Conservation (phyloP, 1,284 basidiomycete species). For the Veloboletus limbatus region DNA sequence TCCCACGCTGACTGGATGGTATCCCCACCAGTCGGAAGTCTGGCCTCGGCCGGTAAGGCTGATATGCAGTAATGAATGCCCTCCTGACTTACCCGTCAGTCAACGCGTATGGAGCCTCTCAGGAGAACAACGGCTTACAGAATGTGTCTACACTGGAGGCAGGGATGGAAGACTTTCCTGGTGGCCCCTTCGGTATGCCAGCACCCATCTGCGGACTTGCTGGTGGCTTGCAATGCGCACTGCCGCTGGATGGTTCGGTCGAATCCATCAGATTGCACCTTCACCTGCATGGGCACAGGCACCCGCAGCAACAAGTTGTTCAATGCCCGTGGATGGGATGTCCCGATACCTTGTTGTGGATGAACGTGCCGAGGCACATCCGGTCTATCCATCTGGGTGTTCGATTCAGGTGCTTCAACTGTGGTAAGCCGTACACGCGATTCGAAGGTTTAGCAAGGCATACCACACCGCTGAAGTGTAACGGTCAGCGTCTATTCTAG, state of each 20-base stretch:
- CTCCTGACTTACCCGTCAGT: slow-evolving; percentile 4
- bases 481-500: slow-evolving; percentile 3
- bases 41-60: background rate
- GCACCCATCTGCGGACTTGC: slow-evolving; percentile 2
- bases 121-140: background rate
- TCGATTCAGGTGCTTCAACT: slow-evolving; percentile 10
- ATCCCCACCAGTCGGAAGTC: background rate
- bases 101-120: background rate
- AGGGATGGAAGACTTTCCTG: background rate
- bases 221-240: slow-evolving; percentile 3
- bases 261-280: slow-evolving; percentile 12
- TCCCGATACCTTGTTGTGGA: slow-evolving; percentile 5
- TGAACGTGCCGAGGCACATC: slow-evolving; percentile 20
- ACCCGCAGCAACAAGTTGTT: slow-evolving; percentile 2
- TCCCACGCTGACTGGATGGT: background rate
- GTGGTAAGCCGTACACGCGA: slow-evolving; percentile 12
- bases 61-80: background rate
- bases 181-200: background rate
- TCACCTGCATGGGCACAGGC: slow-evolving; percentile 7
- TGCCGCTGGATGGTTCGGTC: slow-evolving; percentile 6
- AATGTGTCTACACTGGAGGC: background rate
- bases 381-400: slow-evolving; percentile 13
- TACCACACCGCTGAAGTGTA: slow-evolving; percentile 4
- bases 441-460: slow-evolving; percentile 5
- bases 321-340: slow-evolving; percentile 18